Evolutionary conservation across 2,329 filamentous ascomycete species (phyloP).

Genomic region (Proliferodiscus dingleyae): DNA sequence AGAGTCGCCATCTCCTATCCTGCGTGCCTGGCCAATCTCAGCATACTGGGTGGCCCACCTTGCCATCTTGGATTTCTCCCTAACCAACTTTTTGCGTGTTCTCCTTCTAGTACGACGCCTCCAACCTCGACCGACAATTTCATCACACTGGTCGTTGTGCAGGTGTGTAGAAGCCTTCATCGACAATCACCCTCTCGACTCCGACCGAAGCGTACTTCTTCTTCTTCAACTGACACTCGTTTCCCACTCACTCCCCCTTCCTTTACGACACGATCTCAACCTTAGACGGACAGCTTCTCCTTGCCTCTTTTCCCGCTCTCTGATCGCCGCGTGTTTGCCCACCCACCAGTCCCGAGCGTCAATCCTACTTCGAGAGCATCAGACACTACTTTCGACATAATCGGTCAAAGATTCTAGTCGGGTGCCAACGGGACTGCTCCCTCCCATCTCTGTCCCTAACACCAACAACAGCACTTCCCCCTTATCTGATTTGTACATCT

Average conservation of each 20-base stretch:
- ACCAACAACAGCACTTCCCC: not conserved
- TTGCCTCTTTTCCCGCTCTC: no score
- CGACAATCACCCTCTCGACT: not conserved
- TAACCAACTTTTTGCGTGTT: not conserved
- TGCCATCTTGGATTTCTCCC: not conserved
- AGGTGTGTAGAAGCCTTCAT: not conserved
- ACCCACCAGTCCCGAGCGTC: no score
- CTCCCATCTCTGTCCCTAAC: slow-evolving; percentile 9
- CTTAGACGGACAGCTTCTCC: no score
- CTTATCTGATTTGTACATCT: not conserved
- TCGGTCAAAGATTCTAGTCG: not conserved
- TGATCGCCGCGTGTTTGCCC: no score
- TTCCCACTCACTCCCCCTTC: not conserved
- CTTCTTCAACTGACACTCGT: not conserved
- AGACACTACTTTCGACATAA: not conserved
- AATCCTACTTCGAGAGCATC: not conserved
- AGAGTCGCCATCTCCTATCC: no score
- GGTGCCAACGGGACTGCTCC: not conserved
- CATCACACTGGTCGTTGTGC: not conserved
- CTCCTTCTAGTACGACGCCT: not conserved
- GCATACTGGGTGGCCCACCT: no score
- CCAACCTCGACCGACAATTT: not conserved
- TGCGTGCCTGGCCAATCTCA: no score
- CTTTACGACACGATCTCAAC: no score
- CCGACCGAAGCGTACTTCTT: not conserved